A percentile compares a stretch with the other conserved stretches of the same genome.
Conservation (phyloP, 2,329 filamentous ascomycete genomes). For the Colletotrichum sp. region DNA sequence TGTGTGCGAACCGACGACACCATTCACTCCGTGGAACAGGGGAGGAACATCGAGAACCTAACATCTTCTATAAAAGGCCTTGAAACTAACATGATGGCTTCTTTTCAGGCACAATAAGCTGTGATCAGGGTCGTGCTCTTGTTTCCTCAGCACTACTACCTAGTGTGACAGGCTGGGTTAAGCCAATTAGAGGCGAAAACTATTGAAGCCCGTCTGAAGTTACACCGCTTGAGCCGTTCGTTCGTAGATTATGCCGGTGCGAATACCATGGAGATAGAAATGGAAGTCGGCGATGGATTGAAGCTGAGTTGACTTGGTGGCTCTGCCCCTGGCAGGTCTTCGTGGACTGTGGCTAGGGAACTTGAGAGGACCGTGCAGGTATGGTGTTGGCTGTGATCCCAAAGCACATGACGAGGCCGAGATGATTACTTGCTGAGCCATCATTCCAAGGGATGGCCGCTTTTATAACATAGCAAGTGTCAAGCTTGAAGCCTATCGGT, state of each 20-base stretch:
- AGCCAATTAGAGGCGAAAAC: fast-evolving
- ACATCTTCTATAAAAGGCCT: neutral
- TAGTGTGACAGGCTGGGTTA: neutral
- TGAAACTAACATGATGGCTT: fast-evolving
- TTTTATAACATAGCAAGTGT: fast-evolving
- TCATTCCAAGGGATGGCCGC: neutral
- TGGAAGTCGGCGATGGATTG: too few species aligned
- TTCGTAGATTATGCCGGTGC: fast-evolving
- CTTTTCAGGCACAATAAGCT: neutral
- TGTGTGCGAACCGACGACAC: neutral
- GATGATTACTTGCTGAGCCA: neutral
- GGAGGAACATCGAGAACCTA: neutral
- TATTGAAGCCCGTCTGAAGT: fast-evolving
- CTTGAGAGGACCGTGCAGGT: too few species aligned
- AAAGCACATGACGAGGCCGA: too few species aligned
- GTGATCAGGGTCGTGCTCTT: neutral
- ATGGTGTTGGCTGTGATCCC: too few species aligned
- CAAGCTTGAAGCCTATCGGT: fast-evolving
- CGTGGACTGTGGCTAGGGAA: too few species aligned
- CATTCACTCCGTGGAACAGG: fast-evolving
- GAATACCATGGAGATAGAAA: neutral
- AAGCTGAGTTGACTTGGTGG: too few species aligned
- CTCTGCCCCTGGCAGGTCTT: too few species aligned
- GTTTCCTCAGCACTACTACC: neutral
- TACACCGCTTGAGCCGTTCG: fast-evolving